These are phyloP conservation scores for Stereum hirsutum DNA, from an alignment of 1,284 basidiomycete species.

Conservation along the genomic window DNA sequence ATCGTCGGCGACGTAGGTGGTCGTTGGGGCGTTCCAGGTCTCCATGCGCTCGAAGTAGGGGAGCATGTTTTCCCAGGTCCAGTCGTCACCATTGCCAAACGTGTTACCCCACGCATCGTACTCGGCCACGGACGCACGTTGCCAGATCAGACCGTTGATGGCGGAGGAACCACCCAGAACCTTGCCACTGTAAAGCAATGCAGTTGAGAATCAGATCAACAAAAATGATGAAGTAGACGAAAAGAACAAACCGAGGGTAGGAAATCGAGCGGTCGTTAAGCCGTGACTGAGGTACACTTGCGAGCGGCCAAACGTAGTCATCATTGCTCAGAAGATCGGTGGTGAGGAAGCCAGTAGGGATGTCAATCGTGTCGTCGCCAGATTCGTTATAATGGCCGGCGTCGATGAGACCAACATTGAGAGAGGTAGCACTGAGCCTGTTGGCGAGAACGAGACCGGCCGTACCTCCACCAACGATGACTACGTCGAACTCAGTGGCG, in stretches of 20 bases:
- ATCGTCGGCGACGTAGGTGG: slow-evolving; percentile 1
- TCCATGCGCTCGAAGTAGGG: slow-evolving; percentile 10
- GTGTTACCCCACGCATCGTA: slow-evolving; percentile 10
- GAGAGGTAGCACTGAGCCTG: slow-evolving; percentile 9
- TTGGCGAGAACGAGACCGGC: slow-evolving; percentile 10
- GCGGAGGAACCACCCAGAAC: slow-evolving; percentile 11
- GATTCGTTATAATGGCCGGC: slow-evolving; percentile 7
- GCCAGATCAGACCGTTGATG: slow-evolving; percentile 11
- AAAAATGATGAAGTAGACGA: background rate
- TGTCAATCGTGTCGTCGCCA: slow-evolving; percentile 8
- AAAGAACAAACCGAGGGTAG: background rate
- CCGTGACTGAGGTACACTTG: slow-evolving; percentile 9
- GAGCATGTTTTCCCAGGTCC: slow-evolving; percentile 11
- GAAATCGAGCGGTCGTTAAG: slow-evolving; percentile 4
- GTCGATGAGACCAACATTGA: slow-evolving; percentile 11
- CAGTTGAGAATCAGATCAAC: too few relatives aligned
- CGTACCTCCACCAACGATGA: slow-evolving; percentile 10
- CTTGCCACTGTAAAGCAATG: too few relatives aligned
- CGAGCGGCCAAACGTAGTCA: slow-evolving; percentile 10
- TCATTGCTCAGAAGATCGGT: slow-evolving; percentile 9
- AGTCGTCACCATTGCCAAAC: slow-evolving; percentile 10
- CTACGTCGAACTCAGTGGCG: slow-evolving; percentile 5
- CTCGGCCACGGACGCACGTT: slow-evolving; percentile 9
- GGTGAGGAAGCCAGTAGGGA: slow-evolving; percentile 9
- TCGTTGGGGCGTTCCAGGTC: slow-evolving; percentile 6